phyloP scores from a whole-genome alignment of 257 asterid genomes.

The Buddleja alternifolia region DNA sequence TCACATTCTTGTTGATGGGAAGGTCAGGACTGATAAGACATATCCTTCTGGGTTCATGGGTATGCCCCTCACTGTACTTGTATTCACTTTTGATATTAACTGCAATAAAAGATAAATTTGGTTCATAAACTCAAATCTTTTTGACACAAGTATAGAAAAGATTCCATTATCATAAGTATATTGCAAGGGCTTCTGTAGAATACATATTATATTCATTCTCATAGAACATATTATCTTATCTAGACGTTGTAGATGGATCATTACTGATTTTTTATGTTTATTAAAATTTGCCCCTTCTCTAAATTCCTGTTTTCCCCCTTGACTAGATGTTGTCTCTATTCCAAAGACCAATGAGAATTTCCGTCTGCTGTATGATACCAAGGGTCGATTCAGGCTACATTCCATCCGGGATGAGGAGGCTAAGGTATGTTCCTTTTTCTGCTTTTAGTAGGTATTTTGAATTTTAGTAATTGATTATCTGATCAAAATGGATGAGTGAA shows the following conservation, averaged over 20 bases:
- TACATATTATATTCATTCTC: background rate
- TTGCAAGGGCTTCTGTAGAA: background rate
- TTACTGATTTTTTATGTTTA: background rate
- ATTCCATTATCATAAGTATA: background rate
- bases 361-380: slow-evolving; percentile 55
- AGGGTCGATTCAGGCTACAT: slow-evolving; percentile 51
- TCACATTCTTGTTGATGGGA: slow-evolving; percentile 45
- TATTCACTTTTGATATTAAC: background rate
- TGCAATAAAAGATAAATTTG: background rate
- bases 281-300: background rate
- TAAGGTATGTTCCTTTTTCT: slow-evolving; percentile 35
- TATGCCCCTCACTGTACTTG: background rate
- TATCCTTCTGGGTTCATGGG: slow-evolving; percentile 57
- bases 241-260: too few relatives aligned
- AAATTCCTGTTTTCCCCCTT: background rate
- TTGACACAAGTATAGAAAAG: background rate
- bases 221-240: too few relatives aligned
- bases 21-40: slow-evolving; percentile 53
- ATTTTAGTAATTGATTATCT: background rate
- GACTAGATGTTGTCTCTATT: slow-evolving; percentile 55
- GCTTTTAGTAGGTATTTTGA: background rate
- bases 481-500: too few relatives aligned
- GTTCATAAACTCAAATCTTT: background rate
- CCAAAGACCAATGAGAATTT: slow-evolving; percentile 61
- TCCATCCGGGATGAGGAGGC: slow-evolving; percentile 53